Base-by-base conservation (phyloP, 2,329 filamentous ascomycete species). In the Pleurostoma richardsiae region DNA sequence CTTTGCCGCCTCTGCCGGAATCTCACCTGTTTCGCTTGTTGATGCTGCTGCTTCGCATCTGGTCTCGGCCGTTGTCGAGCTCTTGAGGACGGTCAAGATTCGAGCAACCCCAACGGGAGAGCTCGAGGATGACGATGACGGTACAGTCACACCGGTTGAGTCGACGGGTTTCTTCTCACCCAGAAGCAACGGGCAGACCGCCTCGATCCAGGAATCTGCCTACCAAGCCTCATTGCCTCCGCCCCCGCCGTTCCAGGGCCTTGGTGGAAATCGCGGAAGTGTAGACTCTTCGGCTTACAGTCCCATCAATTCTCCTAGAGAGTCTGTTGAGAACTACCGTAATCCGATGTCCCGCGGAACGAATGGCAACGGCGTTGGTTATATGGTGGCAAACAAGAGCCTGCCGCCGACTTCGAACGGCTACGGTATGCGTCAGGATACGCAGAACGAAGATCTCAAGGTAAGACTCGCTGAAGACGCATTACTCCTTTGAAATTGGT, bases 41-140 rank as follows among this genome's bases (percentile, higher is more conserved):
- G 94, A 99, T 64, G 94, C 92, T 4, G 92, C 94, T 3, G 90
- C 92, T 6, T 94, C 89, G 28, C 90, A 99, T 67, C 76, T 97
- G 33, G 89, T 90, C 2, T 83, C 88, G 4, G 84, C 91, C 3
- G 78, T 97, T 28, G 84, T 99, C 26, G 91, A 96, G 57, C 77
- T 97, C 10, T 76, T 96, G 45, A 86, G 88, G 42, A 72, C 80
- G 4, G 90, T 90, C 59, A 96, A 95, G 68, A 89, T 97, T 54
- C 80, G 86, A 30, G 76, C 83, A 6, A 94, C 88, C 0, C 84
- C 87, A 2, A 76, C 77, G 2, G 82, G 82, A 41, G 88, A 95
- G 59, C 70, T 94, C n/a, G 86, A 90, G 45, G 82, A 87, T 27
- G 86, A 90, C 8, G 85, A 90, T 43, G 85, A 90, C 44, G 81